Conservation (phyloP, 2,329 filamentous ascomycete genomes). For the Monilinia laxa region DNA sequence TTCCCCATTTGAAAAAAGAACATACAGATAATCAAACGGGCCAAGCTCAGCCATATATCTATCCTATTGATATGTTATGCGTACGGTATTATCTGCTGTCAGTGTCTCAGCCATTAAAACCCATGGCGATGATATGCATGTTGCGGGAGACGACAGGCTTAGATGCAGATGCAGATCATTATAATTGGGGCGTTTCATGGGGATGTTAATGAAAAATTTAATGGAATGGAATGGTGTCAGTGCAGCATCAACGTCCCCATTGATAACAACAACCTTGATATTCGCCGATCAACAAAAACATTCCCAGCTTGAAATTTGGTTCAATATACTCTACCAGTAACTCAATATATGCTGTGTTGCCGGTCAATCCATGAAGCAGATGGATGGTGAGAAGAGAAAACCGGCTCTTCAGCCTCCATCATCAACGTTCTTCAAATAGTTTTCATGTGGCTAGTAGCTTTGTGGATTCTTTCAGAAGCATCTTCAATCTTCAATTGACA, state of each 20-base stretch:
- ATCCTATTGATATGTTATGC: neutral
- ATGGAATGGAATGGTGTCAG: neutral
- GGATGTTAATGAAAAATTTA: neutral
- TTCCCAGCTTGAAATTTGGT: neutral
- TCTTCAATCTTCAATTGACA: neutral
- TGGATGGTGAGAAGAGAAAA: no score
- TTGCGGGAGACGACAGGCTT: neutral
- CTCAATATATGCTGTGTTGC: neutral
- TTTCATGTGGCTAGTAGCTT: neutral
- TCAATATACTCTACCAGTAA: neutral
- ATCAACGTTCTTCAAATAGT: neutral
- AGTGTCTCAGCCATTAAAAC: neutral
- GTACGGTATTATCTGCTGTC: neutral
- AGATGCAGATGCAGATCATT: neutral
- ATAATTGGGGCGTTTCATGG: neutral
- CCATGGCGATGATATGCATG: neutral
- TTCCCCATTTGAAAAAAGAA: neutral
- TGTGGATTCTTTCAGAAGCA: neutral
- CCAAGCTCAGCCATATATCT: neutral
- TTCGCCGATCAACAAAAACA: neutral
- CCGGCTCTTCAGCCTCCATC: neutral
- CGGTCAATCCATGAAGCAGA: neutral
- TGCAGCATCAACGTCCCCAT: slow-evolving; percentile 2
- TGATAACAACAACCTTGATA: slow-evolving; percentile 4
- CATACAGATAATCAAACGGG: neutral